Base-by-base conservation (phyloP, 805 yeast genomes). In the Candida tammaniensis region DNA sequence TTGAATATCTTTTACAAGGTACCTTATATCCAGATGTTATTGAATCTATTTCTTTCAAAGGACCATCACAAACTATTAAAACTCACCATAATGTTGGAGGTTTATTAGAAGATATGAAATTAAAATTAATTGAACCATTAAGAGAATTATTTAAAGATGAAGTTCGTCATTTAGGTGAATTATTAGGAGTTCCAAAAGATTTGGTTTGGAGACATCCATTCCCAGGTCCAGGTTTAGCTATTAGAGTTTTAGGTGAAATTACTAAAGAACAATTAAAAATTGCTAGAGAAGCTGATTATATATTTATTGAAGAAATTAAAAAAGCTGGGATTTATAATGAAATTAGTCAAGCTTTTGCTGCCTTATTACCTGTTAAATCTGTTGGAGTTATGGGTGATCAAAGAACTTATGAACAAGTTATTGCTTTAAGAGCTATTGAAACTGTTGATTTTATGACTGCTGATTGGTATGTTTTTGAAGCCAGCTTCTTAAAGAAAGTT, bases 181-280 rank as follows among this genome's bases (percentile, higher is more conserved):
- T 93, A 35, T 70, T 93, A 70, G 96, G 96, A 32, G 91, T 93
- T 52, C 94, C 97, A 22, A 93, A 86, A 57, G 98, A 93, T 52
- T 76, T 93, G 51, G 98, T 93, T 49, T 91, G 98, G 98, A 86
- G 99, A 76, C 99, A 93, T 62, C 99, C 99, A 38, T 93, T 93
- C 95, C 99, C 99, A 54, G 99, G 99, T 61, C 99, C 99, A 61
- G 99, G 99, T 72, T 85, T 93, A 59, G 99, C 97, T 51, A 93
- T 93, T 63, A 83, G 99, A 69, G 94, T 93, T 37, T 73, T 93
- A 31, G 99, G 99, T 51, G 98, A 91, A 70, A 98, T 93, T 45
- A 86, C 96, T 40, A 84, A 79, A 49, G 80, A 73, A 47, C 98
- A 93, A 71, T 93, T 93, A 38, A 91, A 80, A 57, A 93, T 93